Evolutionary conservation across 2,329 filamentous ascomycete species (phyloP), one percentile per base, ranked within the genome.

Genomic region (Cladosporium sp.): DNA sequence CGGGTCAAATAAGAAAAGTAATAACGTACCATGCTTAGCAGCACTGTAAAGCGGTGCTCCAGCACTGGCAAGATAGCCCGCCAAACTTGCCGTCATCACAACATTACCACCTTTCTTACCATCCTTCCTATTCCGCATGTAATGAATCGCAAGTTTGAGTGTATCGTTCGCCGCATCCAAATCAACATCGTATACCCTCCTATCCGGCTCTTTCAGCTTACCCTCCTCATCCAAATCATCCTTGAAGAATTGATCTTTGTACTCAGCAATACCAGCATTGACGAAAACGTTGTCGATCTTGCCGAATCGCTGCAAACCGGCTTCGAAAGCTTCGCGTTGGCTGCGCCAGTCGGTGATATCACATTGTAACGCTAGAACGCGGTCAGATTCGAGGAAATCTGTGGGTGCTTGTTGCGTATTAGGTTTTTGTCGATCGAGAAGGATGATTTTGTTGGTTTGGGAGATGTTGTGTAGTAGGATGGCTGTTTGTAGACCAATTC

Each of bases 191-290:
- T 75, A 59, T 3, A 69, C 68, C n/a, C 69, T 60, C 16, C 69
- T 63, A 53, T 76, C 72, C 8, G 74, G 74, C 58, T 73, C 72
- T 39, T 64, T 64, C n/a, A 77, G 58, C 51, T 71, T 57, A 0
- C 73, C 73, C 4, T 65, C 49, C 0, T 36, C 51, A 43, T 76
- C 72, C 4, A 71, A 43, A 7, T 69, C 64, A 43, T 75, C 72
- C 4, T 65, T 69, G 64, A 76, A 77, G 60, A 77, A 75, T 53
- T 76, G 73, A 40, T 77, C 73, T 35, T 65, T 65, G 42, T 72
- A 66, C 54, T 77, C 74, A 22, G 70, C 66, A 19, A 77, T 71
- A 0, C 74, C 74, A 4, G 74, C 74, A 46, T 77, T 77, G 40
- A 76, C 70, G 54, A 74, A 77, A 12, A 77, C 72, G 33, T 62